Evolutionary conservation across 768 basidiomycete species (phyloP), one percentile per base, ranked within the genome.

Genomic region (Leccinellum rugosiceps): DNA sequence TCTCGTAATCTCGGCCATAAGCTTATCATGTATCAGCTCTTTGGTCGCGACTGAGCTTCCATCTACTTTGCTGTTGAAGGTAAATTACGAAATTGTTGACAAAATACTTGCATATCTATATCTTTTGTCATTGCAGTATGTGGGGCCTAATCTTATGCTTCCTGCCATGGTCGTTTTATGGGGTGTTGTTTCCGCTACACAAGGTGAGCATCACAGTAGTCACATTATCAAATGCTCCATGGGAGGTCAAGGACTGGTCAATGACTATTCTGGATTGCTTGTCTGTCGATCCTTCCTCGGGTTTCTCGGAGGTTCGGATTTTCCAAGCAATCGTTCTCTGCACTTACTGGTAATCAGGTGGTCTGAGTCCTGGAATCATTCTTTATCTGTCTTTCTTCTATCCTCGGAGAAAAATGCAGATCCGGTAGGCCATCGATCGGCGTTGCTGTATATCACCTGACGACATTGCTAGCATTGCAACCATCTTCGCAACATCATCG

Each of bases 121-220:
- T 41, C n/a, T 41, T 41, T n/a, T 5, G 9, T n/a, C 3, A 41
- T n/a, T 41, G 41, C 64, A 79, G 70, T 56, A 58, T 52, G 61
- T 78, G 43, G 81, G 85, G 6, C 83, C 87, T 4, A 77, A 85
- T 8, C 77, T 82, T 57, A 72, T 81, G 49, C 77, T 87, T 64
- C 87, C 88, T 0, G 67, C 80, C 0, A 83, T 88, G 79, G 72
- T 86, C 38, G 76, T 79, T 0, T 64, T 83, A 2, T 89, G 87
- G 87, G 88, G 88, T 6, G 49, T 86, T 14, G 78, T 84, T 14
- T 78, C 80, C 6, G 76, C 83, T 4, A 72, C 82, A 34, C 87
- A 89, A 77, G 86, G 84, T 79, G 38, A 56, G 52, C 6, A 2
- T 15, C 6, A 1, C 21, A 6, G 13, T 58, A 17, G 3, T 30